These are phyloP conservation scores for Hanseniaspora meyeri DNA, from an alignment of 805 yeast species.

Conservation along the genomic window DNA sequence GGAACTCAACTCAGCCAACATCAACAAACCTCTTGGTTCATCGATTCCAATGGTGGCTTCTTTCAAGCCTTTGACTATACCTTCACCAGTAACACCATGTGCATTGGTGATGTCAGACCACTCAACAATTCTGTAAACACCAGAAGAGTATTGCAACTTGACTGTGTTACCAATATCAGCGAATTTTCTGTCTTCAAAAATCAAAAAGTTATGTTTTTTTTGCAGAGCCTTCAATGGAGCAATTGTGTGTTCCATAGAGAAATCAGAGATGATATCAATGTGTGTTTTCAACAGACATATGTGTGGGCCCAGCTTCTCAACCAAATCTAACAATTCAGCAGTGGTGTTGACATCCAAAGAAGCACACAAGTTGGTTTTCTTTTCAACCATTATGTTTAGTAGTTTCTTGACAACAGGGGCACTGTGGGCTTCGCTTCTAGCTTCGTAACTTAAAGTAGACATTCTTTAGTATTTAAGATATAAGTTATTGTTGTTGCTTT, in stretches of 20 bases:
- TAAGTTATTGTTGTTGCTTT: too few relatives aligned
- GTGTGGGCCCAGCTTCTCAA: conserved; percentile 78
- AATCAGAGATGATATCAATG: conserved; percentile 84
- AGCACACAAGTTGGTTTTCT: conserved; percentile 84
- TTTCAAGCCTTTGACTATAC: conserved; percentile 78
- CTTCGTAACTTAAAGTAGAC: conserved; percentile 36
- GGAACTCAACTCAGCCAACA: conserved; percentile 92
- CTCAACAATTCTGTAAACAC: conserved; percentile 73
- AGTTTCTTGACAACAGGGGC: conserved; percentile 73
- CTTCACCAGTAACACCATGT: conserved; percentile 92
- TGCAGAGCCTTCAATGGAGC: conserved; percentile 61
- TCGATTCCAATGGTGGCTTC: conserved; percentile 54
- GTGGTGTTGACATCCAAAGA: conserved; percentile 84
- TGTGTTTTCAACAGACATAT: conserved; percentile 90
- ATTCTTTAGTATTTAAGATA: not conserved
- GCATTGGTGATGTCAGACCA: conserved; percentile 98
- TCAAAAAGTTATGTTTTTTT: conserved; percentile 71
- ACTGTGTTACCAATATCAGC: conserved; percentile 98
- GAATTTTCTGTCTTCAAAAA: conserved; percentile 94
- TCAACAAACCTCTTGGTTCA: conserved; percentile 79
- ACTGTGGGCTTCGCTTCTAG: conserved; percentile 57
- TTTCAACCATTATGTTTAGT: conserved; percentile 58
- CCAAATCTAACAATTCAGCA: conserved; percentile 52
- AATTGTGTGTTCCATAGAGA: conserved; percentile 67
- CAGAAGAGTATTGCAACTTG: conserved; percentile 82